A percentile compares a stretch with the other conserved stretches of the same genome.
phyloP scores from a whole-genome alignment of 2,329 filamentous ascomycete species.

The Verticillium dahliae region DNA sequence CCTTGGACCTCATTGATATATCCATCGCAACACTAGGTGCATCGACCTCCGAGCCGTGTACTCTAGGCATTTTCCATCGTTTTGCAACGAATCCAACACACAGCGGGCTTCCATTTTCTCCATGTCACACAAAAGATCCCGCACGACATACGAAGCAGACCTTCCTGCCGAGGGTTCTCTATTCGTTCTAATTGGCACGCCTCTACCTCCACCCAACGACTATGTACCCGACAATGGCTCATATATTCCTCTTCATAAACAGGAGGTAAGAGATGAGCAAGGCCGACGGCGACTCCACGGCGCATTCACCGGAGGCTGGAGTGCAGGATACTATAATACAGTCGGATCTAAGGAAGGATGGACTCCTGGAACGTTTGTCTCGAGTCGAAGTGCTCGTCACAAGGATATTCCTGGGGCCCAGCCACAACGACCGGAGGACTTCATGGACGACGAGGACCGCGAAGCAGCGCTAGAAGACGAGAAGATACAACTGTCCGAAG shows the following conservation, averaged over 20 bases:
- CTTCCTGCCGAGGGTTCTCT: conserved; percentile 60
- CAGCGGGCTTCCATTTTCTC: conserved; percentile 3
- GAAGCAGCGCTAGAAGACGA: conserved; percentile 77
- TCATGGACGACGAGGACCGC: conserved; percentile 96
- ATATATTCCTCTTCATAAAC: conserved; percentile 95
- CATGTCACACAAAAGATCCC: conserved; percentile 78
- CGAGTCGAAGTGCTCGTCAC: conserved; percentile 72
- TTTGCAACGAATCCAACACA: background rate
- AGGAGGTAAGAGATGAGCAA: conserved; percentile 89
- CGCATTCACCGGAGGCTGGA: conserved; percentile 94
- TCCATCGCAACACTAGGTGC: too few species aligned
- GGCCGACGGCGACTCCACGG: conserved; percentile 89
- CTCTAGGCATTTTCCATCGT: background rate
- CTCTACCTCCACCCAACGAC: conserved; percentile 70
- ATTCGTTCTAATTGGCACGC: conserved; percentile 76
- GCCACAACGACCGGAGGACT: conserved; percentile 73
- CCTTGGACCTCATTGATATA: too few species aligned
- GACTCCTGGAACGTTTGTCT: conserved; percentile 87
- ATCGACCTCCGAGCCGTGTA: too few species aligned
- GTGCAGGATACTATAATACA: conserved; percentile 97
- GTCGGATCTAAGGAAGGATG: conserved; percentile 98
- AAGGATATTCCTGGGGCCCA: conserved; percentile 51
- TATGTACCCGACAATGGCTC: conserved; percentile 81
- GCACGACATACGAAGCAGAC: conserved; percentile 72
- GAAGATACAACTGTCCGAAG: conserved; percentile 63